These are phyloP conservation scores for Populus hybrid DNA, from an alignment of 441 rosid species.

Conservation along the genomic window DNA sequence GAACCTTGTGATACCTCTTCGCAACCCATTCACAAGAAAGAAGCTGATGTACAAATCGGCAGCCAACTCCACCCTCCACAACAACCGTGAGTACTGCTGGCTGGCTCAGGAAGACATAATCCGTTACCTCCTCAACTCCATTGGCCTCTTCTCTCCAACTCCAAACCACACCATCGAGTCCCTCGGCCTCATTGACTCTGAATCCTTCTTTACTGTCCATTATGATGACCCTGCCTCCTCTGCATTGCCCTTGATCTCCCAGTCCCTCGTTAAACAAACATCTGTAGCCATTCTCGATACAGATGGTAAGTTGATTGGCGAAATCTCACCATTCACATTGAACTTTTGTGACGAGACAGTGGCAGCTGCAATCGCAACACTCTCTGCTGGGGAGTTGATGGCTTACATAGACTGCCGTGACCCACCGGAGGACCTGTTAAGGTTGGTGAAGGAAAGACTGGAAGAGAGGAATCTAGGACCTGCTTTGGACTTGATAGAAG, in stretches of 20 bases:
- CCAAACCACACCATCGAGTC: constrained; percentile 56
- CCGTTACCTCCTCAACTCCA: constrained; percentile 75
- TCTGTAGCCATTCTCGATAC: constrained; percentile 73
- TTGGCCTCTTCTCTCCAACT: constrained; percentile 71
- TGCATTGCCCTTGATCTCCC: constrained; percentile 47
- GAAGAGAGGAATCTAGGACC: constrained; percentile 40
- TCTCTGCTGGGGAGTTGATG: constrained; percentile 60
- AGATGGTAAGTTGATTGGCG: constrained; percentile 57
- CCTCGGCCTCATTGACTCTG: constrained; percentile 54
- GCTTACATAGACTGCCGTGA: constrained; percentile 52
- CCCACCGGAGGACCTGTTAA: constrained; percentile 43
- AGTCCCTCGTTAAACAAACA: constrained; percentile 52
- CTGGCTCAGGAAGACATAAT: constrained; percentile 63
- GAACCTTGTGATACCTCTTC: constrained; percentile 74
- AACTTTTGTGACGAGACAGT: constrained; percentile 69
- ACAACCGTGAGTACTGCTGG: constrained; percentile 59
- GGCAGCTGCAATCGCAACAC: constrained; percentile 56
- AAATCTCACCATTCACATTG: constrained; percentile 72
- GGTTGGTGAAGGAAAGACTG: constrained; percentile 45
- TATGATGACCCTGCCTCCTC: constrained; percentile 68
- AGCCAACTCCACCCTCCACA: constrained; percentile 30
- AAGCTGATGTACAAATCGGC: constrained; percentile 40
- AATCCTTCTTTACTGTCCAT: constrained; percentile 42
- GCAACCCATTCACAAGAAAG: constrained; percentile 42
- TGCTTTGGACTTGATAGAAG: constrained; percentile 43